These are phyloP conservation scores for Liquidambar formosana DNA, from an alignment of 164 flowering plant genomes.

Conservation along the genomic window DNA sequence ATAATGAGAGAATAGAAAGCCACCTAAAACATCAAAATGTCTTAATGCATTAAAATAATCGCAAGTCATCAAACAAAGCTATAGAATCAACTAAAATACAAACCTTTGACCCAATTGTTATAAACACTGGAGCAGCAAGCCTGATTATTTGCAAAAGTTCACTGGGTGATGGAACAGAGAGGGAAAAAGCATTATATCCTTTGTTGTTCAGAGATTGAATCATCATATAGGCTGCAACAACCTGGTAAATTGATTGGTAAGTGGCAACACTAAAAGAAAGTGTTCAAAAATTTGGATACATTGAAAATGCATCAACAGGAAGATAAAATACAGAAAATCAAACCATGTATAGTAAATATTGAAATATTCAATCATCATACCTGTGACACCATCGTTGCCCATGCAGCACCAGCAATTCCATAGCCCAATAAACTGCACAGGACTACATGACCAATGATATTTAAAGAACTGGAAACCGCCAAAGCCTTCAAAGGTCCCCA, in stretches of 20 bases:
- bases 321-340: neutral
- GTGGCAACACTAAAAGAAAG: conserved; percentile 6
- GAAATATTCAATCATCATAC: conserved; percentile 33
- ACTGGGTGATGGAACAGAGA: conserved; percentile 62
- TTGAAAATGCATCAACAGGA: neutral
- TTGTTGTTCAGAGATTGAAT: conserved; percentile 61
- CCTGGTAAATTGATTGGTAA: conserved; percentile 40
- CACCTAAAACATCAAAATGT: conserved; percentile 40
- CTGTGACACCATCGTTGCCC: conserved; percentile 98
- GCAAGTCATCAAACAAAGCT: neutral
- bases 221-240: conserved; percentile 93
- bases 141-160: conserved; percentile 67
- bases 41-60: conserved; percentile 8
- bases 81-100: conserved; percentile 2
- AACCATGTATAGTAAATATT: neutral
- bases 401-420: conserved; percentile 98
- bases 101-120: conserved; percentile 92
- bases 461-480: conserved; percentile 71
- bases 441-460: conserved; percentile 75
- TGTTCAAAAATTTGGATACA: neutral
- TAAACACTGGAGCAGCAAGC: conserved; percentile 92
- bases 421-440: conserved; percentile 76
- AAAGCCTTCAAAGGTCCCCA: conserved; percentile 98
- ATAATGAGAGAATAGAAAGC: conserved; percentile 75
- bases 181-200: conserved; percentile 72